phyloP scores from a whole-genome alignment of 495 filamentous ascomycete species.

The Hypoxylon lienhwacheense region DNA sequence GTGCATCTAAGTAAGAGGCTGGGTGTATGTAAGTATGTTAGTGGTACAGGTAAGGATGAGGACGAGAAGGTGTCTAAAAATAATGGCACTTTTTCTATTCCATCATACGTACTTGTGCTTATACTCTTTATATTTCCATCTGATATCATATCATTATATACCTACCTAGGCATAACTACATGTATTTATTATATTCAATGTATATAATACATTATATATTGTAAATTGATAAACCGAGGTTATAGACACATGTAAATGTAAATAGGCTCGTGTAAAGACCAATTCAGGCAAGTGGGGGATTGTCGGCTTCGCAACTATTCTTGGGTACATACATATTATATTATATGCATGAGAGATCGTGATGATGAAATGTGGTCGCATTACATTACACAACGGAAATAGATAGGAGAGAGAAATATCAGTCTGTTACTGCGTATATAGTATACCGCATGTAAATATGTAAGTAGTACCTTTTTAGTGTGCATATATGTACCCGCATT shows the following conservation, averaged over 20 bases:
- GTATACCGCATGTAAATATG: too few relatives aligned
- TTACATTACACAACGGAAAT: constrained; percentile 18
- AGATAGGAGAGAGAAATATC: too few relatives aligned
- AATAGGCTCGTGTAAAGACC: constrained; percentile 4
- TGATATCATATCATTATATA: too few relatives aligned
- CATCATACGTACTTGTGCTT: too few relatives aligned
- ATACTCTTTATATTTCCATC: too few relatives aligned
- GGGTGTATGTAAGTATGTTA: too few relatives aligned
- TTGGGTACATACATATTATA: not conserved
- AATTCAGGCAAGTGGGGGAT: constrained; percentile 19
- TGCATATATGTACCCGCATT: constrained; percentile 25
- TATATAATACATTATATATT: not conserved
- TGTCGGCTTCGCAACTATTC: constrained; percentile 15
- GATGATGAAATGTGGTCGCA: constrained; percentile 25
- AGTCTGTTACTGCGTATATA: too few relatives aligned
- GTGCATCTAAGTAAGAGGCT: too few relatives aligned
- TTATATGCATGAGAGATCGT: constrained; percentile 3
- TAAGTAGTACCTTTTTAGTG: constrained; percentile 9
- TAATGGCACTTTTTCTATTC: too few relatives aligned
- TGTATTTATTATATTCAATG: not conserved
- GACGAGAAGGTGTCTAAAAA: too few relatives aligned
- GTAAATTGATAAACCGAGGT: constrained; percentile 3
- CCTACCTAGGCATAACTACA: too few relatives aligned
- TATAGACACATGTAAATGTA: not conserved
- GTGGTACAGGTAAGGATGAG: too few relatives aligned